These are phyloP conservation scores for Lycium ferocissimum DNA, from an alignment of 257 asterid genomes.

Conservation along the genomic window DNA sequence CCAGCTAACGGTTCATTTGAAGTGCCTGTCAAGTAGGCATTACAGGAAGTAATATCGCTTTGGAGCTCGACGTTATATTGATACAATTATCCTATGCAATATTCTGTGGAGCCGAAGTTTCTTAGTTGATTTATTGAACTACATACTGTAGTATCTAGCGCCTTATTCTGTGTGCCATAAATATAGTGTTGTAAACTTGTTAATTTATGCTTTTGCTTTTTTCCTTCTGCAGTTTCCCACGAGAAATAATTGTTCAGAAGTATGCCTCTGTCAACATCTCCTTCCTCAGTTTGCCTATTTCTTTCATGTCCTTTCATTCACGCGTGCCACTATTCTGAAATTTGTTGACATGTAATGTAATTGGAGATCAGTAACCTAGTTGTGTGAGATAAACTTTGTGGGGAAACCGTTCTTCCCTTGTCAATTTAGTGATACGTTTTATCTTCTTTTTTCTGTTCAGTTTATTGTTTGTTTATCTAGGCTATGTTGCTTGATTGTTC, in stretches of 20 bases:
- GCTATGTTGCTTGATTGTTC: background rate
- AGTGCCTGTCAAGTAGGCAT: background rate
- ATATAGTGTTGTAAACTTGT: background rate
- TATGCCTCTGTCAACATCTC: background rate
- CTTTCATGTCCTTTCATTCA: background rate
- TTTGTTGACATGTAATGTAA: constrained; percentile 25
- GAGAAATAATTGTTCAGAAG: background rate
- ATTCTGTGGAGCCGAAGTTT: background rate
- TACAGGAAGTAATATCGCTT: background rate
- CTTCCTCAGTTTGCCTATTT: background rate
- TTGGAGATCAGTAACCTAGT: background rate
- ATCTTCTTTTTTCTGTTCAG: background rate
- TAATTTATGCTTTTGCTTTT: background rate
- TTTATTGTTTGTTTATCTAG: background rate
- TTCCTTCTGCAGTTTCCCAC: background rate
- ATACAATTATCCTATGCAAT: background rate
- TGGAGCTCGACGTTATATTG: background rate
- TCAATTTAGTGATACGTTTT: background rate
- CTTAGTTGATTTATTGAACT: background rate
- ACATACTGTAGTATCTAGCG: background rate
- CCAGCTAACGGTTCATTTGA: background rate
- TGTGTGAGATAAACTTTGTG: background rate
- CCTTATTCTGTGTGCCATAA: background rate
- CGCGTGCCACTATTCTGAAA: background rate
- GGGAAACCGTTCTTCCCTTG: background rate